phyloP scores from a whole-genome alignment of 257 asterid genomes.

The Nicotiana attenuata region DNA sequence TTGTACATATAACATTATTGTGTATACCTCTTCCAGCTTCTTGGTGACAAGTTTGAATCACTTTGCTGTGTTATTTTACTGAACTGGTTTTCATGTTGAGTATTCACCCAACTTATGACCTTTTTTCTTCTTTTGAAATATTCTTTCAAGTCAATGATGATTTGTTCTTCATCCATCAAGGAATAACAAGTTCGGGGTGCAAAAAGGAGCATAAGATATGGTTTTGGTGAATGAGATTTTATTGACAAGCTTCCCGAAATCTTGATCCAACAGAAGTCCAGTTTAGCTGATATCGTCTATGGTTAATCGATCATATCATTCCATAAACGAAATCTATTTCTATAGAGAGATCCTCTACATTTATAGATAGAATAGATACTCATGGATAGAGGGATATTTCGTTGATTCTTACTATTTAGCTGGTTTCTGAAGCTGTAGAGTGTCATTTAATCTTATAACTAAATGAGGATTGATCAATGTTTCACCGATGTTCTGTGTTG shows the following conservation, averaged over 20 bases:
- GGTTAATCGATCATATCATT: background rate
- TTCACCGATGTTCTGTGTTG: no score
- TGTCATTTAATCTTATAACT: background rate
- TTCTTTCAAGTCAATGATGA: background rate
- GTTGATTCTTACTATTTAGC: background rate
- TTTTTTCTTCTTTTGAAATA: background rate
- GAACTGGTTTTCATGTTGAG: background rate
- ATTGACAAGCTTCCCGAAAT: background rate
- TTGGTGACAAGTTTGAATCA: background rate
- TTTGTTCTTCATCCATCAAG: background rate
- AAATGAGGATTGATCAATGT: no score
- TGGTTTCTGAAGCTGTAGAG: background rate
- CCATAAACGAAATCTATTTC: background rate
- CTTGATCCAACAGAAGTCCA: background rate
- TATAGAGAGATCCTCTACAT: background rate
- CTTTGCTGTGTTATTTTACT: background rate
- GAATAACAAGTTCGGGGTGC: background rate
- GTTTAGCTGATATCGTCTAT: background rate
- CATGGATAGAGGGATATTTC: background rate
- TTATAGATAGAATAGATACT: background rate
- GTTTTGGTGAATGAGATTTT: background rate
- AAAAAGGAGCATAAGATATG: background rate
- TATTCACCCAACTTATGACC: background rate
- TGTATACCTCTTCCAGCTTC: background rate
- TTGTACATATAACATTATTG: background rate